Conservation (phyloP, 768 basidiomycete genomes). For the Lactarius evosmus region DNA sequence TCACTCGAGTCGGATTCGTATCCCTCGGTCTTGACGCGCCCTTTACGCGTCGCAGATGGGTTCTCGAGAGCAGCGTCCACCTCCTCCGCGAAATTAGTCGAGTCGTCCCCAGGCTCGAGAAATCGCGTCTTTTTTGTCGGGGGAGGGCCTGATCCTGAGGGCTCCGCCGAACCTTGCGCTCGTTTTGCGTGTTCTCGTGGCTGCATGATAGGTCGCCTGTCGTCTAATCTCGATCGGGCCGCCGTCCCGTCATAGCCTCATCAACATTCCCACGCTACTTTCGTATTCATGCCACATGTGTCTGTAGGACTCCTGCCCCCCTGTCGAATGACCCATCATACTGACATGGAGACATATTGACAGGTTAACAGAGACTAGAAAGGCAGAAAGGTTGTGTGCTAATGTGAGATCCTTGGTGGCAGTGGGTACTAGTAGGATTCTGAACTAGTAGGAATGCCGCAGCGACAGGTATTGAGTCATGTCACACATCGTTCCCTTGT, state of each 20-base stretch:
- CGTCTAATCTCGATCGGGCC: neutral
- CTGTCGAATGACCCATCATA: no score
- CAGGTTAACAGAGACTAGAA: neutral
- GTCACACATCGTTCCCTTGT: neutral
- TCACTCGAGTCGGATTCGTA: conserved; percentile 95
- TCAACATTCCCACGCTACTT: neutral
- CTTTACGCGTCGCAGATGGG: conserved; percentile 58
- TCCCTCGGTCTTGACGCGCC: conserved; percentile 77
- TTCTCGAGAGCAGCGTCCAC: conserved; percentile 72
- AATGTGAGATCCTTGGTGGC: neutral
- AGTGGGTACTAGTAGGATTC: neutral
- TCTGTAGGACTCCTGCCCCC: no score
- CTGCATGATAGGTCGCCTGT: conserved; percentile 24
- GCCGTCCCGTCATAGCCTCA: neutral
- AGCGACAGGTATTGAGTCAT: neutral
- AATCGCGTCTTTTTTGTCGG: conserved; percentile 73
- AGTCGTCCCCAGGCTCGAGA: conserved; percentile 72
- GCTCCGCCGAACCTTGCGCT: conserved; percentile 8
- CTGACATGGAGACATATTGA: neutral
- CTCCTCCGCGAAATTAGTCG: conserved; percentile 70
- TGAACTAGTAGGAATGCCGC: no score
- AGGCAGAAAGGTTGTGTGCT: neutral
- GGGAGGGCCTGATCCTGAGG: conserved; percentile 28
- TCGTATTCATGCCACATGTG: neutral
- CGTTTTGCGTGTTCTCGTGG: conserved; percentile 30